Base-by-base conservation (phyloP, 139 green algal species). In the Tetraselmis chui region DNA sequence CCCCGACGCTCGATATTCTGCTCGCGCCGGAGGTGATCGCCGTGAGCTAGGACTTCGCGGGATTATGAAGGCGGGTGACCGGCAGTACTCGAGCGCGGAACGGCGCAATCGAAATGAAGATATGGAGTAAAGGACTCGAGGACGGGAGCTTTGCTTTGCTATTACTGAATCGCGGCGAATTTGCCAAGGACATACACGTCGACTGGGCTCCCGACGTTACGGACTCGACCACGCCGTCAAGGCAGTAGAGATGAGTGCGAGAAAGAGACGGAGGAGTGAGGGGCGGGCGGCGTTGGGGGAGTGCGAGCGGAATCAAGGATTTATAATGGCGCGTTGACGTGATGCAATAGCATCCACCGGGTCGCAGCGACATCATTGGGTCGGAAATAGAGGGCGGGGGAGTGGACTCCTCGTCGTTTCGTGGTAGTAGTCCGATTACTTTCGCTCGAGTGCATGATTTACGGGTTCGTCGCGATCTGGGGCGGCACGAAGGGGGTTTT, bases 81-180 rank as follows among this genome's bases (percentile, higher is more conserved):
- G 32, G 83, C 32, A 79, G 59, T 2, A 5, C 22, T 23, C 0
- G 11, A 45, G n/a, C 2, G 1, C 0, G 28, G 0, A 25, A 74
- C 0, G 83, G 45, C 2, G 29, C 32, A 1, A 58, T 30, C 1
- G 18, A 74, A 26, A 1, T 58, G 22, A 45, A 78, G 67, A 79
- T 91, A 24, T 91, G 88, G 88, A 45, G 79, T 74, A 91, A 90
- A 81, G 32, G 78, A 11, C 83, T 91, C 76, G 78, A 80, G 26
- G 85, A 81, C 59, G 82, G 76, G 5, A 77, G 84, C 26, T 24
- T 81, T 26, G 88, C 88, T n/a, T 30, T 84, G 58, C 32, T 91
- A 80, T 45, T 89, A 67, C 85, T 89, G 74, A 91, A 91, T 80
- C 59, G 78, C 25, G 84, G 80, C 27, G 31, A 78, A 25, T 30